Base-by-base conservation (phyloP, 441 rosid genomes). In the Populus trichocarpa region DNA sequence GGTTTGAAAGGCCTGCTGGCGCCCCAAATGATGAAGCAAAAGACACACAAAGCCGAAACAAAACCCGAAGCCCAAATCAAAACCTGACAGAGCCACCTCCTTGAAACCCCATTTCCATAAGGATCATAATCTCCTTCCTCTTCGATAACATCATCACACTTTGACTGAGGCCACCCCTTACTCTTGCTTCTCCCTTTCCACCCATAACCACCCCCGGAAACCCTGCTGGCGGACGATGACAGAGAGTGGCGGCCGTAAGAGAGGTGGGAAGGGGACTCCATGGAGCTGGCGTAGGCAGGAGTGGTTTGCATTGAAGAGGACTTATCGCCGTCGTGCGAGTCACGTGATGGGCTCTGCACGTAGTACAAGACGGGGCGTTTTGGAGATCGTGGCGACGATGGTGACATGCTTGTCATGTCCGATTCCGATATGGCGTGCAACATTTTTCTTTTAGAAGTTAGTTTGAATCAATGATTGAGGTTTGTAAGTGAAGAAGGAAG, bases 21-120 rank as follows among this genome's bases (percentile, higher is more conserved):
- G 0, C 96, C 95, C 97, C 98, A 94, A 10, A 96, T 84, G 63
- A 91, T 86, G 86, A 94, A 83, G 79, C 97, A 93, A 36, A 93
- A 91, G 66, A 92, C 85, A 25, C 88, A 84, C 75, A 96, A 93
- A 72, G 90, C 63, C 77, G 76, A 69, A 59, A 85, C 83, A 70
- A 82, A 88, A 22, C 90, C 87, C 25, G 78, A 73, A 13, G 90
- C 14, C 14, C 81, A 86, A 25, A 96, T 75, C 72, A 91, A 74
- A 20, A 81, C 87, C 84, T 87, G 93, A 78, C 85, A 89, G 36
- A 18, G 33, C 36, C 38, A 7, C 70, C 36, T 67, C 36, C 36
- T 67, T 38, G 42, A 38, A 38, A 38, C 75, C 83, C 87, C 0
- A 93, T 81, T 85, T 84, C 85, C 74, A 67, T 80, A 74, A 2